phyloP scores from a whole-genome alignment of 495 filamentous ascomycete species.

The Neurospora cerealis region DNA sequence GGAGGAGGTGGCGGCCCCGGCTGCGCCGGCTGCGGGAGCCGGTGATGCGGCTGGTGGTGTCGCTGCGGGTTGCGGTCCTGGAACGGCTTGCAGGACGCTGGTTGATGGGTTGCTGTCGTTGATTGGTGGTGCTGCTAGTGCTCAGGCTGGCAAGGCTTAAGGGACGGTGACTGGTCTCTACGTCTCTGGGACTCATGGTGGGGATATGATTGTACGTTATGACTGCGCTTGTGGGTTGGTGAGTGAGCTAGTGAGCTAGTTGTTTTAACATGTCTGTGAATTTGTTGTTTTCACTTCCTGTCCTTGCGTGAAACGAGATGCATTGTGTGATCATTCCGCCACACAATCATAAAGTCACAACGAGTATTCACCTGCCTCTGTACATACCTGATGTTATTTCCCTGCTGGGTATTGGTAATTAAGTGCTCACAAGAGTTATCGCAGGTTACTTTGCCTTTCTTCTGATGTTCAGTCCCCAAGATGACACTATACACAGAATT shows the following conservation, averaged over 20 bases:
- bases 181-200: background rate
- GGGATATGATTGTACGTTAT: background rate
- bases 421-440: no score
- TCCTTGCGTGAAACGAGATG: background rate
- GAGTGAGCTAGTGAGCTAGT: background rate
- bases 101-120: constrained; percentile 3
- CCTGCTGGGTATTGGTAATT: background rate
- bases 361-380: background rate
- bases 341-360: background rate
- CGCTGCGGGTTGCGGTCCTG: background rate
- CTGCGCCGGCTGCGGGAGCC: constrained; percentile 1
- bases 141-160: background rate
- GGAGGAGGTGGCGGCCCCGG: background rate
- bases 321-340: background rate
- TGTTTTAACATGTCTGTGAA: background rate
- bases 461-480: background rate
- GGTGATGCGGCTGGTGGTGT: constrained; percentile 3
- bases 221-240: background rate
- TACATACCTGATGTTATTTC: background rate
- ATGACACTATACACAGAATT: background rate
- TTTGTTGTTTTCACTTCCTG: background rate
- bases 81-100: constrained; percentile 3
- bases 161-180: background rate
- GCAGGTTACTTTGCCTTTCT: background rate
- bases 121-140: background rate